Evolutionary conservation across 225 moss, liverwort and hornwort genomes (phyloP).

Genomic region (Sphagnum contortum): DNA sequence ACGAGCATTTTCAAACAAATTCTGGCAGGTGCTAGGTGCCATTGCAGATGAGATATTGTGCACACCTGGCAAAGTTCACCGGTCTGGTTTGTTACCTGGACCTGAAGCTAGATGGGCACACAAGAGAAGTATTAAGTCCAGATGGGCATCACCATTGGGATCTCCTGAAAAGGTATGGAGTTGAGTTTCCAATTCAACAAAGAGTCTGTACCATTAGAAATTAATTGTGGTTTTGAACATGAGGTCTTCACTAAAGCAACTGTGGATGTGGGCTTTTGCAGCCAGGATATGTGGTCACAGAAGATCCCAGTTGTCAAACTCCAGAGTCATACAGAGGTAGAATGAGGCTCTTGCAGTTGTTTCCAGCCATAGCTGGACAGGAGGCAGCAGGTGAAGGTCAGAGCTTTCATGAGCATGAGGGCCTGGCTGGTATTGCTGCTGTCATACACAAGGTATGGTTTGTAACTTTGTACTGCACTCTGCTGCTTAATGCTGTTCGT

Average conservation of each 20-base stretch:
- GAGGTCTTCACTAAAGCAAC: not conserved
- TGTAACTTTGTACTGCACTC: not conserved
- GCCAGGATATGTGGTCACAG: constrained; percentile 14
- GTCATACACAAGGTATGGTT: constrained; percentile 26
- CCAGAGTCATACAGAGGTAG: constrained; percentile 21
- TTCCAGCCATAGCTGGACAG: constrained; percentile 17
- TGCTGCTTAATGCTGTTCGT: not conserved
- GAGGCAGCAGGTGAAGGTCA: constrained; percentile 8
- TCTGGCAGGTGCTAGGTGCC: constrained; percentile 4
- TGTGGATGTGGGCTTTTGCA: not conserved
- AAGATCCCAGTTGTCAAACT: constrained; percentile 14
- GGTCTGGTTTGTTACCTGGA: constrained; percentile 13
- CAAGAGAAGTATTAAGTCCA: constrained; percentile 20
- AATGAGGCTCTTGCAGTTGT: constrained; percentile 18
- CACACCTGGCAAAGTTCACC: constrained; percentile 9
- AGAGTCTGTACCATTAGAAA: not conserved
- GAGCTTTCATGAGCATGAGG: constrained; percentile 23
- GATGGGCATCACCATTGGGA: constrained; percentile 23
- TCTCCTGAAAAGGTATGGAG: constrained; percentile 8
- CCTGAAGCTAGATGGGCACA: constrained; percentile 30
- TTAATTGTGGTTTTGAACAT: not conserved
- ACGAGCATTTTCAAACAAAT: constrained; percentile 4
- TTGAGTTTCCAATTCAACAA: not conserved
- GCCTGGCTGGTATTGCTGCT: constrained; percentile 21
- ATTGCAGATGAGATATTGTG: constrained; percentile 7